These are phyloP conservation scores for Protoeuglena noctilucae DNA, from an alignment of 139 green algal species.

Conservation along the genomic window DNA sequence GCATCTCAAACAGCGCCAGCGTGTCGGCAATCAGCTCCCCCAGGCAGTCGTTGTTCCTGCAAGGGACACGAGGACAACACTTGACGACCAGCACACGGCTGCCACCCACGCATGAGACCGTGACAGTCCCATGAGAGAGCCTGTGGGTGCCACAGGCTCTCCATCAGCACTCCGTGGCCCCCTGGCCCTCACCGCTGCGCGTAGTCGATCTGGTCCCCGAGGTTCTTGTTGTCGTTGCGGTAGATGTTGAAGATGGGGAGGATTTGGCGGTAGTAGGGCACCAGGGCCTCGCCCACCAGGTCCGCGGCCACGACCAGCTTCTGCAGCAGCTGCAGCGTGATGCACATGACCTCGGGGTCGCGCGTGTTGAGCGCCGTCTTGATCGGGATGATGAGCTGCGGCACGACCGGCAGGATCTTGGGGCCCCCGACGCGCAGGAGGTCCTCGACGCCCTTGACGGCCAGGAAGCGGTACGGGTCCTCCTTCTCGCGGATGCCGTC, in stretches of 20 bases:
- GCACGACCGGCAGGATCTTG: conserved; percentile 68
- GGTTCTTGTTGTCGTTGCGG: conserved; percentile 60
- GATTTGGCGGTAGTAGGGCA: conserved; percentile 52
- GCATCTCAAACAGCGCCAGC: conserved; percentile 56
- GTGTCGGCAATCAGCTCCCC: conserved; percentile 59
- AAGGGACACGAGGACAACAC: no score
- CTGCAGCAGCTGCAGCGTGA: conserved; percentile 60
- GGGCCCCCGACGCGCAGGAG: conserved; percentile 42
- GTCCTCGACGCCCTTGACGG: conserved; percentile 60
- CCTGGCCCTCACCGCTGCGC: no score
- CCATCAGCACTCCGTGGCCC: no score
- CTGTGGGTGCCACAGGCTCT: no score
- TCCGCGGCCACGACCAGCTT: conserved; percentile 49
- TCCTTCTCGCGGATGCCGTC: conserved; percentile 71
- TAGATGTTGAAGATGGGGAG: conserved; percentile 73
- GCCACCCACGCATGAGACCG: no score
- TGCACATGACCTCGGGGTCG: conserved; percentile 51
- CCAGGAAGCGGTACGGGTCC: conserved; percentile 72
- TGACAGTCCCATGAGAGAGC: no score
- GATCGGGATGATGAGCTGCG: conserved; percentile 77
- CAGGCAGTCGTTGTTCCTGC: conserved; percentile 45
- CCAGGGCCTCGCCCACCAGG: conserved; percentile 56
- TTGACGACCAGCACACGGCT: no score
- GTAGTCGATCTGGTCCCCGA: conserved; percentile 69
- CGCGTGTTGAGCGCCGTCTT: conserved; percentile 65